Evolutionary conservation across 176 grass and related monocot genomes (phyloP), one percentile per base, ranked within the genome.

Genomic region (Otatea glauca): DNA sequence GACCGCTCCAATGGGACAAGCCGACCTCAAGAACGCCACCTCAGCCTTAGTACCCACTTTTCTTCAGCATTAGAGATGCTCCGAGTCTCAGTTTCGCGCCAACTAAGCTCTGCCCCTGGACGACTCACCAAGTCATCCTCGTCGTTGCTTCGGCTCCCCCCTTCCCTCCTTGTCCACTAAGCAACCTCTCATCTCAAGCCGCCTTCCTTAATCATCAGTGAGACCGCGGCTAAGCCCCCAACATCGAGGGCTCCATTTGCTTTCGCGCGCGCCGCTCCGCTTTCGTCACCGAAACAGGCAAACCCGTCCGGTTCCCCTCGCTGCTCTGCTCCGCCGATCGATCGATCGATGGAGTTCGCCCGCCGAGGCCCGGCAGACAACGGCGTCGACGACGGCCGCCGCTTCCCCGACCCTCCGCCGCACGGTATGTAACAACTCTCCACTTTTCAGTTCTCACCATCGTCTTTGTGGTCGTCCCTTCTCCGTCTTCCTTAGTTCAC

Each of bases 291-390:
- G 60, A 21, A 65, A 21, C 61, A 35, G 25, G 25, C 43, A 80
- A 51, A 14, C 32, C 45, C 11, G 6, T 42, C 68, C 7, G n/a
- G 18, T 6, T 53, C 55, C 41, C 25, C 21, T 27, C n/a, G 15
- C 73, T 11, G 73, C 80, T 83, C 44, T 59, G 37, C 34, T 50
- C 66, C 7, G 9, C 27, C 2, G 16, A 18, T 8, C 11, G 70
- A 18, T 8, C 11, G 70, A 4, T 20, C 66, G 14, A 84, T 84
- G 87, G 87, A 88, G 42, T 79, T 88, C 81, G 49, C 87, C 48
- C 27, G 79, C 86, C 80, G 86, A 21, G 72, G 79, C 42, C 80
- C 65, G 35, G 21, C 21, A 59, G 56, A 10, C 56, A 9, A 34
- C 51, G 74, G 12, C 6, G 68, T 1, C 24, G 41, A 18, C 32